Conservation (phyloP, 805 yeast species). For the Lipomyces starkeyi region DNA sequence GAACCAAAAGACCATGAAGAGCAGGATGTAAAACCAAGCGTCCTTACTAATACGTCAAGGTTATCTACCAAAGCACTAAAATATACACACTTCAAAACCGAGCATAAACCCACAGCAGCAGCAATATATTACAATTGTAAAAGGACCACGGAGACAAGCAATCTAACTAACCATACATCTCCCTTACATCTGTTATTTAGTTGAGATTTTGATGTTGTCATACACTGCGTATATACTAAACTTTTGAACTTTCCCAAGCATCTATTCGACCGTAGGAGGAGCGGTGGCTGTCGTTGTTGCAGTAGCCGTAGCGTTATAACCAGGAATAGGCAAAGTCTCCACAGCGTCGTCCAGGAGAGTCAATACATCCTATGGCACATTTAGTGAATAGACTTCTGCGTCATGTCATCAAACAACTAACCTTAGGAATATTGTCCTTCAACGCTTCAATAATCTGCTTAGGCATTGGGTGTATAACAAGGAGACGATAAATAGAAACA, state of each 20-base stretch:
- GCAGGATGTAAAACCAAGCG: background rate
- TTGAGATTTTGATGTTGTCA: background rate
- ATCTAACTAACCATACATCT: background rate
- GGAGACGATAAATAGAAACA: conserved; percentile 33
- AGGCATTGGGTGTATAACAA: conserved; percentile 34
- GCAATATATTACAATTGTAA: background rate
- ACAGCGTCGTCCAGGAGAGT: conserved; percentile 21
- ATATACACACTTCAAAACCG: background rate
- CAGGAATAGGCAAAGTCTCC: conserved; percentile 16
- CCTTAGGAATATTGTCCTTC: conserved; percentile 30
- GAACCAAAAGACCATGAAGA: conserved; percentile 1
- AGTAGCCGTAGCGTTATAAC: background rate
- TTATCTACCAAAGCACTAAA: background rate
- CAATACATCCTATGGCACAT: conserved; percentile 21
- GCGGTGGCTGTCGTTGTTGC: background rate
- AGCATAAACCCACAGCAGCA: background rate
- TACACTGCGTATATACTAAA: background rate
- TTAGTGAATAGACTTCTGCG: conserved; percentile 1
- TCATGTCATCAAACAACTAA: conserved; percentile 1
- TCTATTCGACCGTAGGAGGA: background rate
- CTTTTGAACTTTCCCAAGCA: background rate
- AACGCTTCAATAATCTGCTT: conserved; percentile 33
- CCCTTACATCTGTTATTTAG: background rate
- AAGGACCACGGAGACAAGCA: background rate
- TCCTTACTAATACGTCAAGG: background rate